Base-by-base conservation (phyloP, 257 asterid species). In the Primulina eburnea region DNA sequence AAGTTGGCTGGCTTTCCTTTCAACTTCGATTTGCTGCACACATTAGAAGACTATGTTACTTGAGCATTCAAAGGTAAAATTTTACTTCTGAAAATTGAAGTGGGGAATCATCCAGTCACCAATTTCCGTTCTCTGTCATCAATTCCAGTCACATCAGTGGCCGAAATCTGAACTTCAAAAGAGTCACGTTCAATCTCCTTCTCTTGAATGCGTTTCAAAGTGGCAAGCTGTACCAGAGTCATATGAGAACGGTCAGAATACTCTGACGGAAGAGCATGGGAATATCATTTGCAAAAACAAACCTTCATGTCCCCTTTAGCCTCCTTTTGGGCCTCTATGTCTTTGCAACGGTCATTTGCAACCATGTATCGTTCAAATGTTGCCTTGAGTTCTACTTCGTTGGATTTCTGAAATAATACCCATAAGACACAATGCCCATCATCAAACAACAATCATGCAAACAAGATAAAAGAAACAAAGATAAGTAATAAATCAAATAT, bases 251-350 rank as follows among this genome's bases (percentile, higher is more conserved):
- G 37, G 62, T 60, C 55, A 67, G 60, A 38, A 50, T 63, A 72
- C 17, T 12, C 3, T 14, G 75, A 80, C 26, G 62, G 8, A 12
- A 74, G 55, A 65, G 30, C 30, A 69, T 12, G 28, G 30, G 38
- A 30, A 20, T 72, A 50, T 37, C 61, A 65, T 28, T 9, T 38
- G 69, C 62, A 78, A 73, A 68, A 65, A 62, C 77, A 68, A 71
- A 90, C 99, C 97, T 85, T 87, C 60, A 76, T 74, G 53, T 85
- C 88, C 60, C 70, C 82, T 81, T 91, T 89, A 75, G 96, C 92
- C 78, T 82, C 69, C 78, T 72, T 84, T 76, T 86, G 87, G 60
- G 89, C 94, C 56, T 85, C 90, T 71, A 80, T 79, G 53, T 79
- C 86, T 71, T 84, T 88, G 80, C 86, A 82, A 33, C 85, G 84